Evolutionary conservation across 257 asterid species (phyloP), one percentile per base, ranked within the genome.

Genomic region (Capsicum baccatum): DNA sequence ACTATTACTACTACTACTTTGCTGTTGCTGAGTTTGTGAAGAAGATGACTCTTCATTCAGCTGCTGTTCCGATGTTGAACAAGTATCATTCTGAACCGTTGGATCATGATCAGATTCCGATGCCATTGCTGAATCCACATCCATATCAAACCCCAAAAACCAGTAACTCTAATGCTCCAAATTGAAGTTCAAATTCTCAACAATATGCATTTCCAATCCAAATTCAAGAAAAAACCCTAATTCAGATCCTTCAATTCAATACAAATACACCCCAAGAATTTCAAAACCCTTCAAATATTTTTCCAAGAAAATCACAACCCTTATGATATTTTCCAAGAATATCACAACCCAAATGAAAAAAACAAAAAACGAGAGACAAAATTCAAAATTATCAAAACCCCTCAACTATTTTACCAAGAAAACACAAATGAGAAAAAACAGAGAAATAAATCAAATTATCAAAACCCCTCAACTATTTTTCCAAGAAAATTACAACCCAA

Each of bases 111-210:
- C 95, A 89, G 92, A 82, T 58, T 69, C 62, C 67, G 84, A 21
- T 21, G 89, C 85, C 97, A 90, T 91, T 87, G 91, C 89, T 80
- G 98, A 91, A 93, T 94, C 98, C 86, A 91, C 91, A 80, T 94
- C 97, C 98, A 96, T 63, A 84, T 83, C 91, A 66, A 39, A 39
- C 44, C 44, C 44, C 44, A 39, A 39, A 39, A 39, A 39, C 5
- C 44, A 39, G 3, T 39, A 39, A 39, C 44, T 39, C 42, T 39
- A 39, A 39, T 39, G 44, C 44, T 39, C 78, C 78, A 68, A 68
- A 92, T 94, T 96, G 90, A 89, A 89, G 92, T 87, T 88, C 82
- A 84, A 85, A 89, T 83, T 76, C 87, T 91, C 91, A 87, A 60
- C 84, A 62, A 88, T 83, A 88, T 76, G 89, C 93, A 91, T 91